Evolutionary conservation across 768 basidiomycete genomes (phyloP), one percentile per base, ranked within the genome.

Genomic region (Cyathus striatus): DNA sequence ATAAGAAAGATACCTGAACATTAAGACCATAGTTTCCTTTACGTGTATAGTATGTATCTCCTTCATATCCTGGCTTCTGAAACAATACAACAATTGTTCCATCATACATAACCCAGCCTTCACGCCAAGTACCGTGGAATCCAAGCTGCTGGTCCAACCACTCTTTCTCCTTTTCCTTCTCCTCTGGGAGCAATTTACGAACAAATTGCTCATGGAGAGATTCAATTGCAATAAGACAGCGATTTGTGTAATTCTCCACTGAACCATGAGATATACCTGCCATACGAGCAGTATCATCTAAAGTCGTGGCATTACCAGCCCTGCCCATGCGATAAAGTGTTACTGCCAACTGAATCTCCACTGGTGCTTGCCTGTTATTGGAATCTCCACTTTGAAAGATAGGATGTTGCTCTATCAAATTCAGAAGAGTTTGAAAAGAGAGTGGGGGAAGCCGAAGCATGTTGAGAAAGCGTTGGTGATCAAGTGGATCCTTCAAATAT

Each of bases 1-100:
- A 10, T 30, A n/a, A 9, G 20, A n/a, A n/a, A n/a, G n/a, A n/a
- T 36, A 63, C 61, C 54, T 65, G 64, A 7, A 58, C 35, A 51
- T 66, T 66, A 5, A 64, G 44, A 2, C 58, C 65, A 54, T 66
- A 64, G 36, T 61, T 63, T 5, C 38, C 42, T 44, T 65, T 65
- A 3, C 59, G 41, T 4, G 60, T 58, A 38, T 48, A 64, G 39
- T 65, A 66, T n/a, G 52, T 57, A 46, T 62, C 56, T 5, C 63
- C 61, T 47, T 65, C 51, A 14, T 49, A 25, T 3, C 48, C 53
- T 16, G 60, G 58, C 32, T 57, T 60, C 13, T 46, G 27, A 42
- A 50, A 53, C 4, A 61, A 52, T 9, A 49, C 47, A 3, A 62
- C 49, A 41, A 55, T 55, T 2, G 59, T 63, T 4, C 60, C 61